Percentiles rank a stretch among this genome's conserved stretches.
These are phyloP conservation scores for Fusarium stilboides DNA, from an alignment of 2,329 filamentous ascomycete species.

Conservation along the genomic window DNA sequence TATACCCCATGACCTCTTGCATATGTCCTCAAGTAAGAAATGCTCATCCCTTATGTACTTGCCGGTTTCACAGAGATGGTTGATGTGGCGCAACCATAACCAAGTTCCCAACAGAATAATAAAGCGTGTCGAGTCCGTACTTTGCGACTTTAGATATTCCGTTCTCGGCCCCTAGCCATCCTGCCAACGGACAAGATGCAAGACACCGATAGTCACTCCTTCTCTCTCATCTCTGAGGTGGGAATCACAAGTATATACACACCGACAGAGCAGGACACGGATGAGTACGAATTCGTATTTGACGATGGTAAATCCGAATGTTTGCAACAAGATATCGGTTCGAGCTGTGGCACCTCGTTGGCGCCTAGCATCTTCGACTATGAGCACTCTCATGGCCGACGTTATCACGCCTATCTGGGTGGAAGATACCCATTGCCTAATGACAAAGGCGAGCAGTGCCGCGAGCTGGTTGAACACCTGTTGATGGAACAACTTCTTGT, in stretches of 20 bases:
- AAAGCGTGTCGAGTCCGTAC: slow-evolving; percentile 32
- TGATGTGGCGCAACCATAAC: slow-evolving; percentile 30
- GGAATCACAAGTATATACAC: slow-evolving; percentile 46
- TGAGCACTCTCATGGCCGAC: slow-evolving; percentile 54
- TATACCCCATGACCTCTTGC: slow-evolving; percentile 37
- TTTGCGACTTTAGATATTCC: slow-evolving; percentile 2
- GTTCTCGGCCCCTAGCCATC: background rate
- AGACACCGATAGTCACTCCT: slow-evolving; percentile 49
- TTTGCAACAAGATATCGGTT: slow-evolving; percentile 47
- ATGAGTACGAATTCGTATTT: slow-evolving; percentile 52
- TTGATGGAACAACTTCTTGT: slow-evolving; percentile 63
- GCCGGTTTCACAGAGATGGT: slow-evolving; percentile 41
- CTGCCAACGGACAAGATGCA: slow-evolving; percentile 32
- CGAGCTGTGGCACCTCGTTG: slow-evolving; percentile 53
- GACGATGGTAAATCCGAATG: slow-evolving; percentile 43
- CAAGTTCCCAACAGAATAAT: slow-evolving; percentile 34
- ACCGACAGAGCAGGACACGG: slow-evolving; percentile 50
- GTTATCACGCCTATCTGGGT: slow-evolving; percentile 62
- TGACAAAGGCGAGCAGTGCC: slow-evolving; percentile 61
- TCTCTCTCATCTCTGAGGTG: slow-evolving; percentile 52
- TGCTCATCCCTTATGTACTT: slow-evolving; percentile 25
- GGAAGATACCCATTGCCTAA: slow-evolving; percentile 65
- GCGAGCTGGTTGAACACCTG: slow-evolving; percentile 63
- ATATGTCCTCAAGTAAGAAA: slow-evolving; percentile 22
- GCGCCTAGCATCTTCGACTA: slow-evolving; percentile 54